Evolutionary conservation across 805 yeast species (phyloP), one percentile per base, ranked within the genome.

Genomic region (Komagataella pseudopastoris): DNA sequence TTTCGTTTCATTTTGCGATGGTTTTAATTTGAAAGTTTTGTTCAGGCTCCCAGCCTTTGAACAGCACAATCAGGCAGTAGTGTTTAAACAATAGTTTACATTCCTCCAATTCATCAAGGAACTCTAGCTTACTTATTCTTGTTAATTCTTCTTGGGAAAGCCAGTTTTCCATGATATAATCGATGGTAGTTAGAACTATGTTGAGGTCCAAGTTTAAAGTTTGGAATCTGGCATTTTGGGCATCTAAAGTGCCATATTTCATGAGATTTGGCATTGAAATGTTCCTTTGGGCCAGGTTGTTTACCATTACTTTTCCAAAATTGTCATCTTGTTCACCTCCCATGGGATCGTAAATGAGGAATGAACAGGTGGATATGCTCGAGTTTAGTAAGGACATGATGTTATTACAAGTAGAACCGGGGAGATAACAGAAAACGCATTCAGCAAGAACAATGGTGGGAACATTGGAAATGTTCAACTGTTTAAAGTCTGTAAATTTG

Each of bases 91-190:
- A 68, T 45, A 85, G 65, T 51, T 70, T 64, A 60, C 85, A 72
- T 58, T 85, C 95, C 63, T 85, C 95, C 4, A 83, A 63, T 62
- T 85, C 95, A 62, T 85, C 95, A 18, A 86, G 69, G 56, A 84
- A 66, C 62, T 86, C 93, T 44, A 85, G 68, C 20, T 65, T 56
- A 51, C 71, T 69, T 1, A 85, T 72, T 30, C 85, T 59, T 6
- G 56, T 59, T 20, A 64, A 58, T 36, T 77, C 85, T 1, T 58
- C 60, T 0, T 44, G 49, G 7, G 55, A 55, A 2, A 80, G 62
- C 85, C 87, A 81, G 24, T 60, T 50, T 17, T 55, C 56, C 61
- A 63, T 62, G 12, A 69, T 59, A 51, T 51, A 63, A 51, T 74
- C 69, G 59, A 83, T 65, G 56, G 78, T 79, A 0, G 78, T 75